A percentile compares a stretch with the other conserved stretches of the same genome.
Evolutionary conservation across 176 grass and related monocot genomes (phyloP).

Genomic region (Musa schizocarpa): DNA sequence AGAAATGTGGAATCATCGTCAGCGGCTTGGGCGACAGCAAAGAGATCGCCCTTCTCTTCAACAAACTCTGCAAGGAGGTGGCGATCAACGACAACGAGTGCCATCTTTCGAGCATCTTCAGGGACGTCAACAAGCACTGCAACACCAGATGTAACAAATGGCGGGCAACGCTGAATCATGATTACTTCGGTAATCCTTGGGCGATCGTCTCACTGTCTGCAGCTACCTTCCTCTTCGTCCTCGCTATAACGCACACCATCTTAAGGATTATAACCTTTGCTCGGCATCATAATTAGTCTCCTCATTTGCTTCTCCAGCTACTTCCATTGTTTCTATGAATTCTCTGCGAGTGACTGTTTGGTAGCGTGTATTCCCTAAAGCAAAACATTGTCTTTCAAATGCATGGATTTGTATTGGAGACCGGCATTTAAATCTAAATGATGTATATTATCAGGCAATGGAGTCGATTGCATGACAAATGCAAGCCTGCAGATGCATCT

Average conservation of each 20-base stretch:
- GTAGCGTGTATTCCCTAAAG: too few relatives aligned
- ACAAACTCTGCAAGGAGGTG: neutral
- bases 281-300: neutral
- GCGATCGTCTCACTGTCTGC: slow-evolving; percentile 40
- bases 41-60: neutral
- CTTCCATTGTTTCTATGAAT: too few relatives aligned
- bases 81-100: neutral
- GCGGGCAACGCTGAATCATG: slow-evolving; percentile 25
- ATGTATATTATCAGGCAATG: too few relatives aligned
- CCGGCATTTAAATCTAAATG: too few relatives aligned
- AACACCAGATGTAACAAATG: neutral
- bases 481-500: too few relatives aligned
- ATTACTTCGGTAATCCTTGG: slow-evolving; percentile 47
- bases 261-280: neutral
- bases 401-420: too few relatives aligned
- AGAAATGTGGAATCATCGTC: slow-evolving; percentile 2
- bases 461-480: too few relatives aligned
- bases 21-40: slow-evolving; percentile 4
- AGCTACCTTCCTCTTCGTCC: slow-evolving; percentile 26
- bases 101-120: slow-evolving; percentile 17
- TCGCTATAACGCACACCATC: slow-evolving; percentile 39
- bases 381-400: too few relatives aligned
- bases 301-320: too few relatives aligned
- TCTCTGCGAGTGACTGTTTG: too few relatives aligned
- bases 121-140: slow-evolving; percentile 11